Conservation (phyloP, 1,284 basidiomycete species). For the Clitocybe nebularis region DNA sequence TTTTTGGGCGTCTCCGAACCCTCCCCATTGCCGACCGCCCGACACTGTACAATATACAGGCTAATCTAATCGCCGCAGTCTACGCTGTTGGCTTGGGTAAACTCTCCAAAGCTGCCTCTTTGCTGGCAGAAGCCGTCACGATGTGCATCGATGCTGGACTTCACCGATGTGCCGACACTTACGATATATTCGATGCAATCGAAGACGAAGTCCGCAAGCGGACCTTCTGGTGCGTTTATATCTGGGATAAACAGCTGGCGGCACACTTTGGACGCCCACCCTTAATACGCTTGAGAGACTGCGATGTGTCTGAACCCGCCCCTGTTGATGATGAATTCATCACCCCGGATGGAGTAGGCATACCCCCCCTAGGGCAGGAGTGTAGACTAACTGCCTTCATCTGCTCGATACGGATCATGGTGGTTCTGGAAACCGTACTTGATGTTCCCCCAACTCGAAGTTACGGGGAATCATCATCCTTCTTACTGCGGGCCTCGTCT, state of each 20-base stretch:
- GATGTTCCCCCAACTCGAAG: slow-evolving; percentile 67
- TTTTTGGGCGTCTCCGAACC: slow-evolving; percentile 79
- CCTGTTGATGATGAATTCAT: slow-evolving; percentile 88
- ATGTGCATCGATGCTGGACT: slow-evolving; percentile 83
- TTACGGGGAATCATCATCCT: slow-evolving; percentile 50
- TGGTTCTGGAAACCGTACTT: slow-evolving; percentile 78
- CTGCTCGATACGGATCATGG: slow-evolving; percentile 68
- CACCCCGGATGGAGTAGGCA: slow-evolving; percentile 63
- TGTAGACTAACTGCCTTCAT: slow-evolving; percentile 81
- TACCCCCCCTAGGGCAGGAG: slow-evolving; percentile 66
- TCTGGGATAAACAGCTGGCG: slow-evolving; percentile 87
- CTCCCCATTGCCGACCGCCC: slow-evolving; percentile 84
- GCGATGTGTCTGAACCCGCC: slow-evolving; percentile 80
- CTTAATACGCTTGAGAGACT: slow-evolving; percentile 80
- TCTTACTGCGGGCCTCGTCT: slow-evolving; percentile 55
- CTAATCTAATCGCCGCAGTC: slow-evolving; percentile 81
- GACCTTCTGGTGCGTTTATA: slow-evolving; percentile 91
- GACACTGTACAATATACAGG: slow-evolving; percentile 86
- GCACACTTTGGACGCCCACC: slow-evolving; percentile 86
- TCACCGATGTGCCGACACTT: slow-evolving; percentile 83
- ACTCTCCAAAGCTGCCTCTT: slow-evolving; percentile 80
- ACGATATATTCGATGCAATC: slow-evolving; percentile 83
- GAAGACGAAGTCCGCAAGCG: slow-evolving; percentile 87
- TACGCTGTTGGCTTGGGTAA: slow-evolving; percentile 86
- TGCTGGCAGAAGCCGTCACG: slow-evolving; percentile 81